Evolutionary conservation across 345 rosid genomes (phyloP).

Genomic region (Eucalyptus guilfoylei): DNA sequence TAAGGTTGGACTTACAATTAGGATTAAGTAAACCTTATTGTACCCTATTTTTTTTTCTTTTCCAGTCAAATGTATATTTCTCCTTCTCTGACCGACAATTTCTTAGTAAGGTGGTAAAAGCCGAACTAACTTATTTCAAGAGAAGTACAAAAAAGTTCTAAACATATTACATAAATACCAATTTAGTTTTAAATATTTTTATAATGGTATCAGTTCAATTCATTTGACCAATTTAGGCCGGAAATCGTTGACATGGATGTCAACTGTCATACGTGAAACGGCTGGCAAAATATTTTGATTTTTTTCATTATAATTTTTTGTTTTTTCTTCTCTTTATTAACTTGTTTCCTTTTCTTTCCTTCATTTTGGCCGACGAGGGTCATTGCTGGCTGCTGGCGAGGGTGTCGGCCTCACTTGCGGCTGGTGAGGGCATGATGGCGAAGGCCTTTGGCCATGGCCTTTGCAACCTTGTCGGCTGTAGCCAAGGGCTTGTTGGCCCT

Average conservation of each 20-base stretch:
- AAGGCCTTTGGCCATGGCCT: background rate
- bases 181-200: too few relatives aligned
- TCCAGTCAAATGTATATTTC: background rate
- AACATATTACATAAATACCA: rapidly evolving
- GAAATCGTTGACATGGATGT: too few relatives aligned
- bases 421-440: rapidly evolving
- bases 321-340: too few relatives aligned
- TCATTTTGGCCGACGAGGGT: background rate
- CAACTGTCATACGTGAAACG: rapidly evolving
- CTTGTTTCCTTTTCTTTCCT: background rate
- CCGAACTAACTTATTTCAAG: background rate
- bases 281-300: rapidly evolving
- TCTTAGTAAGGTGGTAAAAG: background rate
- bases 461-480: rapidly evolving
- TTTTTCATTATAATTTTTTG: too few relatives aligned
- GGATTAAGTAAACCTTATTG: background rate
- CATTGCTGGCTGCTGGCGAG: rapidly evolving
- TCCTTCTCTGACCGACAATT: background rate
- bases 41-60: background rate
- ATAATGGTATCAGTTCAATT: too few relatives aligned
- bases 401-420: rapidly evolving
- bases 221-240: rapidly evolving
- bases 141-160: too few relatives aligned
- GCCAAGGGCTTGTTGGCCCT: background rate
- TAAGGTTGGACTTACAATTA: background rate